Base-by-base conservation (phyloP, 1,139 yeast species). In the Meyerozyma carpophila region DNA sequence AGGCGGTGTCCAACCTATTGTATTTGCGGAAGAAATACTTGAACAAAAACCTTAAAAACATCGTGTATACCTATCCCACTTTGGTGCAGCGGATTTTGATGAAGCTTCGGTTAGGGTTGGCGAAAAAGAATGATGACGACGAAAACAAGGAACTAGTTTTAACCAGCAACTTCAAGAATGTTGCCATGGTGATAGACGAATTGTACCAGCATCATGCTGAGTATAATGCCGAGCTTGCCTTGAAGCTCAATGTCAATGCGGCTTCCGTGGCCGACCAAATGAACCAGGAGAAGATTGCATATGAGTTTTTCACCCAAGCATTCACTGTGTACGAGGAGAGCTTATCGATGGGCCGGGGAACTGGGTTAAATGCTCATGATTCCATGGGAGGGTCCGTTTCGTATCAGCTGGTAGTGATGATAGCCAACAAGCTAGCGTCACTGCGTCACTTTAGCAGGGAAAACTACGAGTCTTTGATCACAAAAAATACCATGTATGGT, bases 231-330 rank as follows among this genome's bases (percentile, higher is more conserved):
- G 84, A 72, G 50, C 65, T 69, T 47, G 77, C 77, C 4, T 65
- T 75, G 48, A 70, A 75, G 47, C 60, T 75, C 40, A 81, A 82
- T 54, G 61, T 83, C 46, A 70, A 77, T 46, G 72, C 80, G 34
- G 89, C 89, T 0, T 62, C 76, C 2, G 66, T 87, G 3, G 93
- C 97, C 0, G 96, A 93, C 61, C 94, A 86, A 59, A 70, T 85
- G 32, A 69, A 65, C 40, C 68, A 66, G 46, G 65, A 68, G 42
- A 56, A 65, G 44, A 80, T 88, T 32, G 73, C 93, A n/a, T 88
- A 87, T 62, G 98, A 93, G 63, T 82, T 89, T 55, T 88, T 86
- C 63, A 91, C 87, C 27, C 95, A 90, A 61, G 84, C 95, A 4
- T 89, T 90, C 60, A 77, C 91, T 2, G 78, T 89, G 1, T 93